These are phyloP conservation scores for Coemansia sp. DNA, from an alignment of 192 early-diverging fungal genomes.

Conservation along the genomic window DNA sequence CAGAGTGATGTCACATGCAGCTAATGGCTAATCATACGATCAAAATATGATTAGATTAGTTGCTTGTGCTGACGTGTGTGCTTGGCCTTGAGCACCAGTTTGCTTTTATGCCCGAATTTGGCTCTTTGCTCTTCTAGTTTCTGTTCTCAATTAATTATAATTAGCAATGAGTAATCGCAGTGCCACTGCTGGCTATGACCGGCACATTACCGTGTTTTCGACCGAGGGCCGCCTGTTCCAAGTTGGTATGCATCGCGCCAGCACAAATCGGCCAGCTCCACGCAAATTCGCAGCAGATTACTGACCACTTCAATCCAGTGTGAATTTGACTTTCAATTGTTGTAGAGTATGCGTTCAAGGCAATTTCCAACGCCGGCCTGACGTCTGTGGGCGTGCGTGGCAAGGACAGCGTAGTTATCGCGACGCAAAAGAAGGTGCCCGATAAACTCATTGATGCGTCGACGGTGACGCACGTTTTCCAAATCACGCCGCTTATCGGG, in stretches of 20 bases:
- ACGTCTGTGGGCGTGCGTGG: conserved; percentile 96
- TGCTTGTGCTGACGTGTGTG: background rate
- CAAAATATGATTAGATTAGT: background rate
- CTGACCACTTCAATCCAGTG: background rate
- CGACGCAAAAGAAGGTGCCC: conserved; percentile 94
- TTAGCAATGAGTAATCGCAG: conserved; percentile 46
- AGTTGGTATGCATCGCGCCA: conserved; percentile 73
- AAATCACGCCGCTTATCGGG: conserved; percentile 88
- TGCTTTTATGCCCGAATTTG: background rate
- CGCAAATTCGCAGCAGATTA: background rate
- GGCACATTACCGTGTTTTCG: conserved; percentile 99
- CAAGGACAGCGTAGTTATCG: conserved; percentile 90
- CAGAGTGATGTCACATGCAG: background rate
- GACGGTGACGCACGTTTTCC: conserved; percentile 90
- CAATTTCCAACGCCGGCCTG: conserved; percentile 95
- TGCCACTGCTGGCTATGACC: conserved; percentile 84
- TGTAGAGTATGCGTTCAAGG: conserved; percentile 99
- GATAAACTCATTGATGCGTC: conserved; percentile 96
- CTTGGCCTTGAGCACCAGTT: background rate
- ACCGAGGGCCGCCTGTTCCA: conserved; percentile 99
- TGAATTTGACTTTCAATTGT: background rate
- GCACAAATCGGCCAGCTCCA: background rate
- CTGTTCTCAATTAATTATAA: background rate
- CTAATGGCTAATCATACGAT: background rate
- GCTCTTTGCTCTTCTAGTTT: background rate